A percentile compares a stretch with the other conserved stretches of the same genome.
Conservation (phyloP, 2,329 filamentous ascomycete genomes). For the Diaporthe eres region DNA sequence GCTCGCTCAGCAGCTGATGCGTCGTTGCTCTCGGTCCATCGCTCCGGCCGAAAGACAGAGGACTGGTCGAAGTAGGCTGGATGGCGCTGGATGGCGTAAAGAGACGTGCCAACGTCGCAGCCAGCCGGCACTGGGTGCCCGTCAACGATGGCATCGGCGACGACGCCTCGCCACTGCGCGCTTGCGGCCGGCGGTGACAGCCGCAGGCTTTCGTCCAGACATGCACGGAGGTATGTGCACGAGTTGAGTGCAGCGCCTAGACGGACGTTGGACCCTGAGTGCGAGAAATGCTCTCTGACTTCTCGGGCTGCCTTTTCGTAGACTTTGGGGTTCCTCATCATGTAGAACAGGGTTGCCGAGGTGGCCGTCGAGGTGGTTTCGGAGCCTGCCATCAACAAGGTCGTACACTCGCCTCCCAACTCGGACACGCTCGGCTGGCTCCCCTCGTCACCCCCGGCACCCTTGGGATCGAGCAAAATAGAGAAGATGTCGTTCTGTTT, state of each 20-base stretch:
- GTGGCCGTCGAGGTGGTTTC: conserved; percentile 21
- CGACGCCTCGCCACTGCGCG: conserved; percentile 20
- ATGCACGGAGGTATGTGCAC: conserved; percentile 22
- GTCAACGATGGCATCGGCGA: not conserved
- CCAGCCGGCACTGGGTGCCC: not conserved
- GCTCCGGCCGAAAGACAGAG: not conserved
- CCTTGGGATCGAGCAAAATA: conserved; percentile 11
- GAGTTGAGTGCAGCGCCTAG: conserved; percentile 14
- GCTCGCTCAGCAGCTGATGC: not conserved
- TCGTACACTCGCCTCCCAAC: conserved; percentile 19
- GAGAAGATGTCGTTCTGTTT: conserved; percentile 20
- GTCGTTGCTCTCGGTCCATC: conserved; percentile 11
- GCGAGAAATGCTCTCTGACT: conserved; percentile 5
- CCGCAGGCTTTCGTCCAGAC: conserved; percentile 12
- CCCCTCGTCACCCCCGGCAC: not conserved
- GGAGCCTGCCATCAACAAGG: conserved; percentile 15
- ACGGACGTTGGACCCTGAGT: not conserved
- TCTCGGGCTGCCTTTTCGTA: not conserved
- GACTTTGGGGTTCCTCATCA: conserved; percentile 10
- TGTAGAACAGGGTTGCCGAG: conserved; percentile 15
- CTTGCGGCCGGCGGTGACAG: conserved; percentile 14
- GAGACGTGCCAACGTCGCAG: conserved; percentile 1
- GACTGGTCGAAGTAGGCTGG: conserved; percentile 5
- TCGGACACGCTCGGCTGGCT: not conserved
- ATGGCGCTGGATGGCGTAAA: conserved; percentile 4